Conservation (phyloP, 2,329 filamentous ascomycete genomes). For the Phoma sp. region DNA sequence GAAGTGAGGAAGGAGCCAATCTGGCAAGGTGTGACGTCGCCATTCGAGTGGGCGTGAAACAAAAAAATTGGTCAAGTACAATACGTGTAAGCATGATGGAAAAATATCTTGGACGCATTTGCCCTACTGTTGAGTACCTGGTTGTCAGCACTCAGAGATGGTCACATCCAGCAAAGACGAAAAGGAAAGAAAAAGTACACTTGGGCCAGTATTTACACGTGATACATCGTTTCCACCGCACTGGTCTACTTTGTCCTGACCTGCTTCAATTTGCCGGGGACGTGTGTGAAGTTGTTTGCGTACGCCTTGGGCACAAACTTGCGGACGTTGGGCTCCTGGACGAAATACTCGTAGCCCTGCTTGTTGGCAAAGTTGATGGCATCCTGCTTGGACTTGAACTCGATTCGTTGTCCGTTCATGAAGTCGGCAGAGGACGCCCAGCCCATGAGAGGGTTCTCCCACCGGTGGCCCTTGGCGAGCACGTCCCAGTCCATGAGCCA, state of each 20-base stretch:
- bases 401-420: conserved; percentile 92
- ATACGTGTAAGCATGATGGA: neutral
- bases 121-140: neutral
- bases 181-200: conserved; percentile 14
- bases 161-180: neutral
- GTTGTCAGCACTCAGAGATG: neutral
- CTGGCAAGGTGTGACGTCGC: neutral
- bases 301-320: conserved; percentile 91
- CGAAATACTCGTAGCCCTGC: conserved; percentile 98
- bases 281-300: conserved; percentile 93
- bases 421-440: conserved; percentile 96
- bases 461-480: conserved; percentile 87
- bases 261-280: conserved; percentile 82
- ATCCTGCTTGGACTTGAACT: conserved; percentile 92
- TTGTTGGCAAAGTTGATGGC: conserved; percentile 96
- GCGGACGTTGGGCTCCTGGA: conserved; percentile 93
- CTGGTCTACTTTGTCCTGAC: conserved; percentile 77
- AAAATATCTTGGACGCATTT: too few species aligned
- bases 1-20: neutral
- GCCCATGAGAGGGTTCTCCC: conserved; percentile 98
- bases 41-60: neutral
- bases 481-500: conserved; percentile 99
- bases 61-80: neutral
- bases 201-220: conserved; percentile 38
- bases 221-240: conserved; percentile 5